phyloP scores from a whole-genome alignment of 2,329 filamentous ascomycete species.

The Cercospora citrullina region DNA sequence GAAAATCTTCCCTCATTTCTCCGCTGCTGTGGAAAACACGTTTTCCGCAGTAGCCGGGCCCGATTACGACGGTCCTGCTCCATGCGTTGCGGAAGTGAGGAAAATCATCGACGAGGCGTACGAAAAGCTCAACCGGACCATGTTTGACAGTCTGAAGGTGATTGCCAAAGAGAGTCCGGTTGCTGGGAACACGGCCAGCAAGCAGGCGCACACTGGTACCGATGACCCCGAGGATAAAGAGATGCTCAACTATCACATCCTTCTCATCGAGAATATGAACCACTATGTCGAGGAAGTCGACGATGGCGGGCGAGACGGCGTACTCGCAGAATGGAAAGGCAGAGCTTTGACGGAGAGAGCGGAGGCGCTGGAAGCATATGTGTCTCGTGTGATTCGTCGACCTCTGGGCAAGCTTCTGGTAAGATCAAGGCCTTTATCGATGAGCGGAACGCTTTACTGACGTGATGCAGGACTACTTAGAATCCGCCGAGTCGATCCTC shows the following conservation, averaged over 20 bases:
- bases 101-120: slow-evolving; percentile 84
- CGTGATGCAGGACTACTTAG: slow-evolving; percentile 68
- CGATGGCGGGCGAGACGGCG: slow-evolving; percentile 60
- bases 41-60: slow-evolving; percentile 52
- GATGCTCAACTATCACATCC: slow-evolving; percentile 92
- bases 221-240: slow-evolving; percentile 89
- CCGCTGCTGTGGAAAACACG: slow-evolving; percentile 81
- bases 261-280: slow-evolving; percentile 98
- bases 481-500: slow-evolving; percentile 76
- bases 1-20: slow-evolving; percentile 86
- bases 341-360: slow-evolving; percentile 75
- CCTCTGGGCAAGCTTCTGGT: slow-evolving; percentile 82
- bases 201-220: slow-evolving; percentile 41
- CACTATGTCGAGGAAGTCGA: slow-evolving; percentile 94
- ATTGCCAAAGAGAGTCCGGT: slow-evolving; percentile 73
- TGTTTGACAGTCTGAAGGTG: slow-evolving; percentile 96
- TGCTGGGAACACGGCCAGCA: slow-evolving; percentile 53
- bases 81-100: slow-evolving; percentile 62
- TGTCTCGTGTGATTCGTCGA: slow-evolving; percentile 82
- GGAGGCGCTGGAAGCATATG: slow-evolving; percentile 85
- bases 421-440: slow-evolving; percentile 30
- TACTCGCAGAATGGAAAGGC: slow-evolving; percentile 79
- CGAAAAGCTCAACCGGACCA: slow-evolving; percentile 82
- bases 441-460: slow-evolving; percentile 11
- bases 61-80: slow-evolving; percentile 51